Evolutionary conservation across 208 protist genomes (phyloP).

Genomic region (Naegleria gruberi): DNA sequence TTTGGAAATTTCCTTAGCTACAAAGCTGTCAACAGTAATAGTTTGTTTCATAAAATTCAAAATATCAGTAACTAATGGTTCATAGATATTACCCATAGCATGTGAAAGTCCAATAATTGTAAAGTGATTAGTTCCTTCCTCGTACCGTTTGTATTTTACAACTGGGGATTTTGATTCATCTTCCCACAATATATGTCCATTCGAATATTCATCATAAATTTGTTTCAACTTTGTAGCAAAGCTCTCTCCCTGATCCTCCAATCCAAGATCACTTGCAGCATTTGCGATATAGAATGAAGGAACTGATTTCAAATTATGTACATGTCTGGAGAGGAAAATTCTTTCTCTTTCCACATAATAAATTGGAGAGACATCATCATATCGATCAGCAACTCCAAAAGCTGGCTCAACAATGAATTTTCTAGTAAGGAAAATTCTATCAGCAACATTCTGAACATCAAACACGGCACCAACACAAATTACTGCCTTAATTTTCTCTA

Average conservation of each 20-base stretch:
- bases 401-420: not conserved
- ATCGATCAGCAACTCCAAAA: not conserved
- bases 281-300: not conserved
- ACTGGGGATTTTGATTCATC: not conserved
- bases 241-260: not conserved
- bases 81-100: not conserved
- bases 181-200: not conserved
- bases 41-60: not conserved
- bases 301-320: not conserved
- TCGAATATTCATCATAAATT: not conserved
- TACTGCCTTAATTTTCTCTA: not conserved
- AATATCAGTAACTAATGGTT: not conserved
- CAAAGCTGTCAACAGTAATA: not conserved
- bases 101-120: not conserved
- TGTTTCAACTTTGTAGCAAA: not conserved
- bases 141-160: not conserved
- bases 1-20: no score
- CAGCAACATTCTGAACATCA: not conserved
- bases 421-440: not conserved
- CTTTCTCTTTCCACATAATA: not conserved
- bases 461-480: not conserved
- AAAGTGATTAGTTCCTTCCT: not conserved
- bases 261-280: not conserved
- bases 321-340: not conserved
- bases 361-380: not conserved